Evolutionary conservation across 1,284 basidiomycete genomes (phyloP), one percentile per base, ranked within the genome.

Genomic region (Pseudozyma thailandica): DNA sequence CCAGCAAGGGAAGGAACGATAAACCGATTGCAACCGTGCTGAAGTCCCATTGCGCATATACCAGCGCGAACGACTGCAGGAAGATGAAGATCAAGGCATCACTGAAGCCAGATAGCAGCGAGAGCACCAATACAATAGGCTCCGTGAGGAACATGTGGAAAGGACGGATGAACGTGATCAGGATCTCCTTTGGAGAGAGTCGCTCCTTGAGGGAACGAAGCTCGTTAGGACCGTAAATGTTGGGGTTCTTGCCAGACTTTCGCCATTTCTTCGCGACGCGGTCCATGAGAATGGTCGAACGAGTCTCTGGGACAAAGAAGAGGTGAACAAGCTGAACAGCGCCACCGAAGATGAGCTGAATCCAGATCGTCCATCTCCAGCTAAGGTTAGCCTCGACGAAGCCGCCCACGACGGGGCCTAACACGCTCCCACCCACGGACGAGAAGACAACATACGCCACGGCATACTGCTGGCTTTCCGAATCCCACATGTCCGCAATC

Each of bases 41-140:
- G 60, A 85, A 85, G 35, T 74, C 65, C 83, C 84, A 85, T 49
- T 85, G 81, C 47, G 68, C 48, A 68, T 81, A 85, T 25, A 85
- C 83, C 1, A 83, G 80, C 1, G 74, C 60, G 72, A 83, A 85
- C 1, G 82, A 81, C 65, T 85, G 81, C 37, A 84, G 60, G 70
- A 85, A 85, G 38, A 83, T 84, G 69, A 85, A 85, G 71, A 85
- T 85, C 27, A 82, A 74, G 3, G 76, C 79, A 31, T 81, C 80
- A 33, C 77, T 79, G 78, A 85, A 85, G 18, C 84, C 84, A 21
- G 82, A 83, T 4, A 85, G 74, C 18, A 84, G 78, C 23, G 84
- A 84, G 7, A 83, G 76, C 38, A 56, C 81, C 15, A 85, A 74
- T 13, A 85, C 84, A 70, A 86, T 85, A 1, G 85, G 85, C 59